These are phyloP conservation scores for Candida sp. DNA, from an alignment of 1,139 yeast species.

Conservation along the genomic window DNA sequence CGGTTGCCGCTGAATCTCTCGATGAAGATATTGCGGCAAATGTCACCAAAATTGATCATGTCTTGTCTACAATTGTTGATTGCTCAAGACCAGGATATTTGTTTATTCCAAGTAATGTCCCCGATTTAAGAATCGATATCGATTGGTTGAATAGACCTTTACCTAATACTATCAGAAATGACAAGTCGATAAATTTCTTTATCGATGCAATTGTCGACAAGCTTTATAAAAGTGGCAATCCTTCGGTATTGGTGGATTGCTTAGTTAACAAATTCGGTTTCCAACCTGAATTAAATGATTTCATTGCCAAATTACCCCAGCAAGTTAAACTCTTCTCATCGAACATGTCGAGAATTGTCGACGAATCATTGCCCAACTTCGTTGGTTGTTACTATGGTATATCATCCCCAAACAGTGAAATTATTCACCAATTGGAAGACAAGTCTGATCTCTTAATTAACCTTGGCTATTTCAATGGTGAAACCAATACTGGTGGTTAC, in stretches of 20 bases:
- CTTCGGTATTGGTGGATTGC: constrained; percentile 68
- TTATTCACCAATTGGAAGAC: constrained; percentile 26
- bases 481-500: constrained; percentile 50
- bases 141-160: constrained; percentile 23
- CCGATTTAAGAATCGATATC: constrained; percentile 45
- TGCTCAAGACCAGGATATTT: constrained; percentile 77
- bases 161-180: constrained; percentile 11
- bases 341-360: constrained; percentile 52
- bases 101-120: constrained; percentile 70
- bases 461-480: constrained; percentile 51
- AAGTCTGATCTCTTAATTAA: constrained; percentile 47
- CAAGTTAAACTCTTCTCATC: constrained; percentile 28
- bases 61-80: constrained; percentile 51
- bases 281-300: constrained; percentile 33
- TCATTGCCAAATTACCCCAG: constrained; percentile 37
- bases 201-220: constrained; percentile 46
- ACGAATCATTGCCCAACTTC: constrained; percentile 57
- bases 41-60: constrained; percentile 51
- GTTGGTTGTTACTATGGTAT: constrained; percentile 66
- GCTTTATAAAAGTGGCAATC: constrained; percentile 51
- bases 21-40: constrained; percentile 42
- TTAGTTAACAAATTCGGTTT: constrained; percentile 55
- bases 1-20: constrained; percentile 58
- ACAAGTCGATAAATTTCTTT: constrained; percentile 28
- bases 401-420: constrained; percentile 16